Evolutionary conservation across 805 yeast species (phyloP), one percentile per base, ranked within the genome.

Genomic region (Kuraishia capsulata): DNA sequence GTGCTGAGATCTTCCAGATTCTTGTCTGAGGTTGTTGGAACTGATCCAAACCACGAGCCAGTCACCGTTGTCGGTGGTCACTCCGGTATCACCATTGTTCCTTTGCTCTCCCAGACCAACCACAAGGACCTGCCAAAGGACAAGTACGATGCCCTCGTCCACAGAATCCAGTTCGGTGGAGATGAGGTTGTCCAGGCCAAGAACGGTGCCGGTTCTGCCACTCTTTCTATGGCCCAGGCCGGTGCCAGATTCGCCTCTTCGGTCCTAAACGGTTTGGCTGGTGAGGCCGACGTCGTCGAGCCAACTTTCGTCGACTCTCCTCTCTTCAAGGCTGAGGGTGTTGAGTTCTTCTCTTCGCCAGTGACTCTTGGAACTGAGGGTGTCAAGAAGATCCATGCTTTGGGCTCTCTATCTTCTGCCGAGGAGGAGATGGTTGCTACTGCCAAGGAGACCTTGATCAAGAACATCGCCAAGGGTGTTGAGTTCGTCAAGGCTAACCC

Each of bases 41-140:
- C 87, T 56, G 76, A 82, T 71, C 96, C 95, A 59, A 72, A 67
- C 46, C 64, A 71, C 49, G 95, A 84, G 73, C 68, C 64, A 50
- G 85, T 88, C 48, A 75, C 86, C 49, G 96, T 89, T 57, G 90
- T 89, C 49, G 97, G 97, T 62, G 97, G 97, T 54, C 97, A 88
- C 79, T 86, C 96, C 43, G 97, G 97, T 67, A 80, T 81, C 61
- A 89, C 97, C 64, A 88, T 88, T 65, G 94, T 88, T 44, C 97
- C 97, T 58, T 71, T 89, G 64, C 69, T 88, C 61, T 84, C 95
- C 45, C 95, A 83, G 70, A 72, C 92, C 50, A 73, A 66, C 65
- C 86, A 82, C 73, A 67, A 71, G 54, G 52, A 65, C 51, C 66
- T 82, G 60, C 67, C 76, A 52, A 76, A 73, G 50, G 90, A 83